These are phyloP conservation scores for Xylaria sp. DNA, from an alignment of 2,329 filamentous ascomycete species.

Conservation along the genomic window DNA sequence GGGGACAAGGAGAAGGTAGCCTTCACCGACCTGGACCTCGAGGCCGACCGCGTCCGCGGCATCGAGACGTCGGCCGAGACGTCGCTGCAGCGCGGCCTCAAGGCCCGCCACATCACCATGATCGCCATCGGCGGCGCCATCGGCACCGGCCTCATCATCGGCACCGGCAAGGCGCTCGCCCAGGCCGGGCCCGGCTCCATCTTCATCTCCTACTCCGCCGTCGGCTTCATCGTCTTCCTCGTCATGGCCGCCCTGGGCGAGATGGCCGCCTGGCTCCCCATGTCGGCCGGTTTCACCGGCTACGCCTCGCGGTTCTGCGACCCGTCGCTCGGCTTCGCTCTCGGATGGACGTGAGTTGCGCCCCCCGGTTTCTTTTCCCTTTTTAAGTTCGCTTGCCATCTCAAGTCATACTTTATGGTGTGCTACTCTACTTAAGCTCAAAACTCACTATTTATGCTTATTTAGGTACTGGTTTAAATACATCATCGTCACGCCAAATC, in stretches of 20 bases:
- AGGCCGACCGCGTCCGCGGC: conserved; percentile 45
- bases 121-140: conserved; percentile 76
- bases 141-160: conserved; percentile 74
- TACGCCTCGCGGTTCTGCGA: conserved; percentile 81
- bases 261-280: conserved; percentile 82
- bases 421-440: not conserved
- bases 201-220: conserved; percentile 70
- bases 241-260: conserved; percentile 83
- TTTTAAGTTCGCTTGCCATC: not conserved
- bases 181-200: conserved; percentile 65
- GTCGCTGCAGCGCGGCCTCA: conserved; percentile 54
- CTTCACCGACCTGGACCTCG: conserved; percentile 31
- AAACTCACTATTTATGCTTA: not conserved
- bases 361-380: not conserved
- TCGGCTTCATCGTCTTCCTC: conserved; percentile 74
- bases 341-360: conserved; percentile 67
- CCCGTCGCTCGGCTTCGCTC: conserved; percentile 76
- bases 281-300: conserved; percentile 78
- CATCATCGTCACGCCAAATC: conserved; percentile 83
- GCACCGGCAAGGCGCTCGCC: conserved; percentile 59
- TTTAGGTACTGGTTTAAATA: conserved; percentile 71
- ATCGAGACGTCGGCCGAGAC: conserved; percentile 54
- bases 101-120: conserved; percentile 60
- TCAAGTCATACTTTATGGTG: not conserved
- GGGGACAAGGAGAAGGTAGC: conserved; percentile 34